Base-by-base conservation (phyloP, 805 yeast genomes). In the Brettanomyces naardenensis region DNA sequence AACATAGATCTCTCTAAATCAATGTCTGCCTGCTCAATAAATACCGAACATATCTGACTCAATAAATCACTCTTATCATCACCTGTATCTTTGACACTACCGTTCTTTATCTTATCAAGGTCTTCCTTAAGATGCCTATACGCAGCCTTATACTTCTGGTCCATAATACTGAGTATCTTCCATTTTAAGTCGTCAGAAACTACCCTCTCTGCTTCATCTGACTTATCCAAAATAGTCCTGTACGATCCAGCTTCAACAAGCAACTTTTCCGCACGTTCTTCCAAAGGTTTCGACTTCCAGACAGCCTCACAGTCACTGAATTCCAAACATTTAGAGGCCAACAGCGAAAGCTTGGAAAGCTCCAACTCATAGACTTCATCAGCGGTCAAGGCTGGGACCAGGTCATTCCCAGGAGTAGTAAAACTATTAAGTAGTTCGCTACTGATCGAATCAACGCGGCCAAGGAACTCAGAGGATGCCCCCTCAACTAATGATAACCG, bases 21-120 rank as follows among this genome's bases (percentile, higher is more conserved):
- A 3, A 73, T 61, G 47, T 74, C 80, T 1, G 75, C 66, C 35
- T 79, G 56, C 23, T 71, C 74, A n/a, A 72, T 66, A 23, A 65
- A 46, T 1, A 73, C 54, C 6, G 66, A 59, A 42, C 71, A 58
- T 2, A 71, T 41, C 40, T 68, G 69, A 22, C 55, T 44, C 3
- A 61, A 46, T 10, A 39, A 38, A 5, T 42, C 29, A 18, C 60
- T 53, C 15, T 49, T 47, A 5, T 39, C 29, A 28, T 50, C 59
- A 20, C 36, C 36, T 5, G 42, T 38, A n/a, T 44, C 45, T 11
- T 38, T 39, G 10, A 36, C 37, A 22, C 37, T 41, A 7, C 33
- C 26, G 13, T 30, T 39, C 30, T 44, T 46, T 5, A 48, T 37
- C 11, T 52, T 47, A 13, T 54, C 46, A 7, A 51, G 46, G 3